Percentiles rank a stretch among this genome's conserved stretches.
Conservation (phyloP, 1,139 yeast species). For the Candida mesenterica region DNA sequence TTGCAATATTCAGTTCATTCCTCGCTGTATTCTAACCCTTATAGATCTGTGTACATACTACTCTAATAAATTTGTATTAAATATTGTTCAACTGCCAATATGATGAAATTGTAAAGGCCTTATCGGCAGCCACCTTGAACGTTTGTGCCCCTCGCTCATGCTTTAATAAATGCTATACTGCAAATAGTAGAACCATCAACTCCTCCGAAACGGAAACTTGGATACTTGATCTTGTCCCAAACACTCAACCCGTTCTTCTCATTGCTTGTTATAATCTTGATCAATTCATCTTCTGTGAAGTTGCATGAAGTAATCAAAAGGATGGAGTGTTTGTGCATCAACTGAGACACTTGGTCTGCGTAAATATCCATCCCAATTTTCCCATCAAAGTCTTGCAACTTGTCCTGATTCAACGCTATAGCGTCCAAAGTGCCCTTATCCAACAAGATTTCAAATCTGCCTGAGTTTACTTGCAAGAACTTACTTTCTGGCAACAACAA, state of each 20-base stretch:
- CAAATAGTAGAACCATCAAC: conserved; percentile 83
- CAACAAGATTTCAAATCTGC: conserved; percentile 64
- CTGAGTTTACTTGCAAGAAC: conserved; percentile 32
- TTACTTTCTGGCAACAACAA: conserved; percentile 33
- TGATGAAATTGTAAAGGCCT: no score
- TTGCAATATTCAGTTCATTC: no score
- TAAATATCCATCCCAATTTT: conserved; percentile 61
- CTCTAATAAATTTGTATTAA: neutral
- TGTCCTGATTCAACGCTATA: conserved; percentile 75
- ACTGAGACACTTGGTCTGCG: conserved; percentile 54
- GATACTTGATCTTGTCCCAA: conserved; percentile 70
- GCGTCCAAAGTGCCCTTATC: conserved; percentile 98
- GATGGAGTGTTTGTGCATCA: conserved; percentile 57
- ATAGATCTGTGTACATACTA: neutral
- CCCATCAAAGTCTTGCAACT: conserved; percentile 38
- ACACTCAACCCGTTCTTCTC: conserved; percentile 40
- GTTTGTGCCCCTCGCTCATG: no score
- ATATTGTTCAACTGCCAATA: no score
- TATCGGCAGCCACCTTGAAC: no score
- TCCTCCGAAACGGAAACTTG: conserved; percentile 86
- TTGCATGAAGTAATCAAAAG: conserved; percentile 91
- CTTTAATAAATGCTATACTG: conserved; percentile 63
- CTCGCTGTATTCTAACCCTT: neutral
- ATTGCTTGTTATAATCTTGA: conserved; percentile 43
- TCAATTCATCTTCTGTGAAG: conserved; percentile 78